phyloP scores from a whole-genome alignment of 2,329 filamentous ascomycete genomes.

The Aspergillus alliaceus region DNA sequence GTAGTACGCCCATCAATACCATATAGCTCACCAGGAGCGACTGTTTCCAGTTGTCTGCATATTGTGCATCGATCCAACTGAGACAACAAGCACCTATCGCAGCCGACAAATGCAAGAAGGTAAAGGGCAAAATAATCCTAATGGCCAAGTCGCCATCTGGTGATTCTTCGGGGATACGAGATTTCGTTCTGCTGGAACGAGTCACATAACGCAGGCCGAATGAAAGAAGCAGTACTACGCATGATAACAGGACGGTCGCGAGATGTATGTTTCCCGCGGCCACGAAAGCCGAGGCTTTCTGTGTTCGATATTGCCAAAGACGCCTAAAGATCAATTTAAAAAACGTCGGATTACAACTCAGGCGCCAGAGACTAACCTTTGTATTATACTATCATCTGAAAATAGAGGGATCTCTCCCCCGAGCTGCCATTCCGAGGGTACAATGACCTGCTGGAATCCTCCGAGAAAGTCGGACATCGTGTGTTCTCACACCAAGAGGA shows the following conservation, averaged over 20 bases:
- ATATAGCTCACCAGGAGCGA: constrained; percentile 25
- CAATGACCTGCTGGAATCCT: constrained; percentile 4
- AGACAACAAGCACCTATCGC: constrained; percentile 17
- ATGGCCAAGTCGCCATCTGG: not conserved
- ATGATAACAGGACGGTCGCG: constrained; percentile 19
- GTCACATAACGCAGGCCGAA: constrained; percentile 8
- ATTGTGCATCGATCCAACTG: constrained; percentile 11
- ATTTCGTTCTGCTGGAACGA: constrained; percentile 7
- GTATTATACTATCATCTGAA: not conserved
- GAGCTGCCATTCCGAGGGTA: not conserved
- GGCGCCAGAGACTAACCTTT: not conserved
- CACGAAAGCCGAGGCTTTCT: constrained; percentile 23
- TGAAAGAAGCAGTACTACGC: constrained; percentile 16
- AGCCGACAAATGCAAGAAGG: constrained; percentile 16
- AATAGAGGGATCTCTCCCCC: not conserved
- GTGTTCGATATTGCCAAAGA: constrained; percentile 25
- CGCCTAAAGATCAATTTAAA: constrained; percentile 3
- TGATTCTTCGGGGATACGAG: not conserved
- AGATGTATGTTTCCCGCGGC: constrained; percentile 25
- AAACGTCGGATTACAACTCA: not conserved
- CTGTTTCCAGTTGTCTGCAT: constrained; percentile 19
- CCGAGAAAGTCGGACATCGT: constrained; percentile 2
- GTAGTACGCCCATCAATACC: constrained; percentile 19
- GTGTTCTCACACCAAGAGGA: not conserved
- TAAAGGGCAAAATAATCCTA: constrained; percentile 9